Percentiles rank a stretch among this genome's conserved stretches.
Conservation (phyloP, 169 alveolate genomes). For the Cyclospora cayetanensis region DNA sequence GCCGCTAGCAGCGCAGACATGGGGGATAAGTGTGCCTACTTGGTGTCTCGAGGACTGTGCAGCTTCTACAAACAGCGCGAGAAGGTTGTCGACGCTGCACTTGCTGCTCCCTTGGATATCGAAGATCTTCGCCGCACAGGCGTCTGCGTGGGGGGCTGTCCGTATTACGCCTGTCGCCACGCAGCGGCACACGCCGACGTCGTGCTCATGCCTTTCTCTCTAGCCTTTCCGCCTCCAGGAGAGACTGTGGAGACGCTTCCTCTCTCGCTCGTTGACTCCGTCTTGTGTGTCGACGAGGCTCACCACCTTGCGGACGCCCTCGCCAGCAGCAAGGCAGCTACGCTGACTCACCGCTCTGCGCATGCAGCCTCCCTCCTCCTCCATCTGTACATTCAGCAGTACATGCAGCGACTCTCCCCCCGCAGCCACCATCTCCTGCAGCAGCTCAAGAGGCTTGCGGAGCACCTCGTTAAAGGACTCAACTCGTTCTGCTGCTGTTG, state of each 20-base stretch:
- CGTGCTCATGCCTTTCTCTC: conserved; percentile 47
- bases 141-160: conserved; percentile 34
- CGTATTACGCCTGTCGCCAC: conserved; percentile 36
- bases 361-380: neutral
- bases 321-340: conserved; percentile 29
- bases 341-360: neutral
- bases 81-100: conserved; percentile 15
- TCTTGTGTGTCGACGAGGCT: conserved; percentile 64
- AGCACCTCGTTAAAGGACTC: neutral
- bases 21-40: conserved; percentile 41
- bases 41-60: conserved; percentile 38
- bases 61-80: conserved; percentile 15
- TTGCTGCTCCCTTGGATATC: conserved; percentile 1
- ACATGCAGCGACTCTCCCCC: conserved; percentile 17
- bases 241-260: neutral
- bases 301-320: conserved; percentile 59
- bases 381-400: neutral
- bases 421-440: conserved; percentile 7
- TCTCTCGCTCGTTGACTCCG: neutral
- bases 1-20: neutral
- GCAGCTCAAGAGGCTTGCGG: conserved; percentile 35
- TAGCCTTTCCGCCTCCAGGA: conserved; percentile 45
- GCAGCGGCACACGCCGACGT: conserved; percentile 36
- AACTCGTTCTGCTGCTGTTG: conserved; percentile 42
- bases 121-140: conserved; percentile 33